Evolutionary conservation across 2,329 filamentous ascomycete species (phyloP).

Genomic region (Cadophora gregata): DNA sequence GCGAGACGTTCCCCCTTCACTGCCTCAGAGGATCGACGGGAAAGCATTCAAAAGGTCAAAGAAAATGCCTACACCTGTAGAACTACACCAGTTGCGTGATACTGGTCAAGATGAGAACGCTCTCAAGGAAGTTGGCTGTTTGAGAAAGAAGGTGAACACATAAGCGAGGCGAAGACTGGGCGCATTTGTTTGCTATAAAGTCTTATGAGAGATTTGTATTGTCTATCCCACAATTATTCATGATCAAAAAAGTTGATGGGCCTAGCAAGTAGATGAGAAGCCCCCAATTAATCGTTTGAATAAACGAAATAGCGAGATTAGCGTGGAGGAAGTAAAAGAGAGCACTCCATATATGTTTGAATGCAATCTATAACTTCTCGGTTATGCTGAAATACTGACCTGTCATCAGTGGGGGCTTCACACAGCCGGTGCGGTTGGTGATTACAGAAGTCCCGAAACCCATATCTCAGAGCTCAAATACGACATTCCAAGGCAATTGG

Average conservation of each 20-base stretch:
- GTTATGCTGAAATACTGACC: background rate
- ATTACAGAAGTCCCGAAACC: background rate
- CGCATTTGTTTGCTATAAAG: constrained; percentile 18
- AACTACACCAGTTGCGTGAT: constrained; percentile 26
- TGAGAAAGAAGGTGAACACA: constrained; percentile 23
- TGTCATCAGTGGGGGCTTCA: background rate
- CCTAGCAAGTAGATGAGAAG: too few species aligned
- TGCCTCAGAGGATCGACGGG: constrained; percentile 29
- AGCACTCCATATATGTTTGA: background rate
- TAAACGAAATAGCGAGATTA: too few species aligned
- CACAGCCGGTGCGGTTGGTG: background rate
- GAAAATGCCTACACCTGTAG: constrained; percentile 29
- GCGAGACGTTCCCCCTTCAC: constrained; percentile 31
- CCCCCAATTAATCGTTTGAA: too few species aligned
- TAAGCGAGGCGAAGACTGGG: constrained; percentile 14
- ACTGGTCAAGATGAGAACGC: constrained; percentile 25
- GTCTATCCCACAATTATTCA: background rate
- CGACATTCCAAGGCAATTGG: background rate
- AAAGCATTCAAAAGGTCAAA: constrained; percentile 30
- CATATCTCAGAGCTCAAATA: background rate
- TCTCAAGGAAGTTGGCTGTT: constrained; percentile 29
- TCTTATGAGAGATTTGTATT: background rate
- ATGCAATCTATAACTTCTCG: background rate
- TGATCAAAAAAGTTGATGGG: too few species aligned
- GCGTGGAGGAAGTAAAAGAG: too few species aligned